Percentiles rank a stretch among this genome's conserved stretches.
These are phyloP conservation scores for Barbarea vulgaris DNA, from an alignment of 345 rosid species.

Conservation along the genomic window DNA sequence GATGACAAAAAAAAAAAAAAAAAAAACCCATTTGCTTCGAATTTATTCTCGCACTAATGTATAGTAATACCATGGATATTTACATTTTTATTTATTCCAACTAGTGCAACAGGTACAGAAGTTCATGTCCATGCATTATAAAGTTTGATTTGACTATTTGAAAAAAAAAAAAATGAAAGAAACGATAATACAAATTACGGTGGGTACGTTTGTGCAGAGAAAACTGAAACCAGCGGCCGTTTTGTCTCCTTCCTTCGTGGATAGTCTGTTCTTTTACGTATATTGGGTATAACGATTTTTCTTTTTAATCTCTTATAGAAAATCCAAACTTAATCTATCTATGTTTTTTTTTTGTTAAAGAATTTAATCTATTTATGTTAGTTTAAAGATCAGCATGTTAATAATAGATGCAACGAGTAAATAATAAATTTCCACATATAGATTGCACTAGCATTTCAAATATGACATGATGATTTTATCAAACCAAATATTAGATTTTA, in stretches of 20 bases:
- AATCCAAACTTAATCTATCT: background rate
- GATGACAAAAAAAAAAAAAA: too few species aligned
- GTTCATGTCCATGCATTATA: slow-evolving; percentile 18
- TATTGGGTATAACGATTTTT: background rate
- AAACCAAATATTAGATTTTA: background rate
- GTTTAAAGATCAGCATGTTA: background rate
- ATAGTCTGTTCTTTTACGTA: background rate
- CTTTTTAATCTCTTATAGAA: background rate
- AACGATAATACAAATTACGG: background rate
- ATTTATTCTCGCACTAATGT: background rate
- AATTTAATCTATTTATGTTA: background rate
- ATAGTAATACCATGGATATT: background rate
- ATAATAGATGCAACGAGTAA: background rate
- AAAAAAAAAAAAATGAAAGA: slow-evolving; percentile 11
- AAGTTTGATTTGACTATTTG: slow-evolving; percentile 16
- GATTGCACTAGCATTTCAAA: background rate
- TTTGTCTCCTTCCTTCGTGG: slow-evolving; percentile 26
- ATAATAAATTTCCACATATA: background rate
- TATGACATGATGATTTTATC: background rate
- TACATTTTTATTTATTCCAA: slow-evolving; percentile 16
- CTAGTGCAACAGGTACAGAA: slow-evolving; percentile 1
- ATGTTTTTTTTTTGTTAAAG: too few species aligned
- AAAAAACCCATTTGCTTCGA: background rate
- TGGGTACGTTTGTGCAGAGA: slow-evolving; percentile 22
- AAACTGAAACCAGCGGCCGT: slow-evolving; percentile 32